phyloP scores from a whole-genome alignment of 306 rosid species.

The Crataegus laevigata region DNA sequence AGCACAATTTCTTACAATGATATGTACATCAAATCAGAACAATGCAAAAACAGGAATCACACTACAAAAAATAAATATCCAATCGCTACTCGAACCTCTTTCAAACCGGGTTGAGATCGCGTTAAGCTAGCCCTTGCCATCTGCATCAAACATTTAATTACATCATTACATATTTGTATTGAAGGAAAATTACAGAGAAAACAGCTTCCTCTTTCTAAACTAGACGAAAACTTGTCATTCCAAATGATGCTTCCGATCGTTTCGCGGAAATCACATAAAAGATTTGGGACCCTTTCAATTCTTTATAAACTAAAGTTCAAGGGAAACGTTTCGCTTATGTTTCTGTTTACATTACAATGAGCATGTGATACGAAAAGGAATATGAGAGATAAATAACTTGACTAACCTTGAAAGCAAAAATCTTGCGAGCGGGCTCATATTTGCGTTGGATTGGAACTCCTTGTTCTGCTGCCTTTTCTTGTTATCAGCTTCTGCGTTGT shows the following conservation, averaged over 20 bases:
- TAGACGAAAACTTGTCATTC: background rate
- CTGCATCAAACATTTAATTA: slow-evolving; percentile 39
- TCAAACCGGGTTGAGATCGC: slow-evolving; percentile 66
- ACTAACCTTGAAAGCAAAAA: slow-evolving; percentile 92
- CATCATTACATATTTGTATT: background rate
- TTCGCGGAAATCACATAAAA: background rate
- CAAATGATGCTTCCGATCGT: background rate
- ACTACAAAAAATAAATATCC: slow-evolving; percentile 28
- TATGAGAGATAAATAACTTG: slow-evolving; percentile 3
- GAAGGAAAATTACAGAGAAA: too few species aligned
- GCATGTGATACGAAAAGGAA: background rate
- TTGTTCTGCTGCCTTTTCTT: slow-evolving; percentile 56
- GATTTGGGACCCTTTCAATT: background rate
- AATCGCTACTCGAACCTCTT: slow-evolving; percentile 16
- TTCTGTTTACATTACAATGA: background rate
- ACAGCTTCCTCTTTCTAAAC: background rate
- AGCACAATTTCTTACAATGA: slow-evolving; percentile 41
- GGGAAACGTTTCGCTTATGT: background rate
- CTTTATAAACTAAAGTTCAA: background rate
- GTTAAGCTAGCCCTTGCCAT: slow-evolving; percentile 93
- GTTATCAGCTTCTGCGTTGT: slow-evolving; percentile 40
- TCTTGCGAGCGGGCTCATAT: slow-evolving; percentile 88
- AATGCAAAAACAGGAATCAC: slow-evolving; percentile 32
- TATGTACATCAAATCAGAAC: slow-evolving; percentile 66
- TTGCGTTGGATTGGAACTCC: slow-evolving; percentile 61